phyloP scores from a whole-genome alignment of 2,329 filamentous ascomycete species.

The Cylindrodendrum hubeiense region DNA sequence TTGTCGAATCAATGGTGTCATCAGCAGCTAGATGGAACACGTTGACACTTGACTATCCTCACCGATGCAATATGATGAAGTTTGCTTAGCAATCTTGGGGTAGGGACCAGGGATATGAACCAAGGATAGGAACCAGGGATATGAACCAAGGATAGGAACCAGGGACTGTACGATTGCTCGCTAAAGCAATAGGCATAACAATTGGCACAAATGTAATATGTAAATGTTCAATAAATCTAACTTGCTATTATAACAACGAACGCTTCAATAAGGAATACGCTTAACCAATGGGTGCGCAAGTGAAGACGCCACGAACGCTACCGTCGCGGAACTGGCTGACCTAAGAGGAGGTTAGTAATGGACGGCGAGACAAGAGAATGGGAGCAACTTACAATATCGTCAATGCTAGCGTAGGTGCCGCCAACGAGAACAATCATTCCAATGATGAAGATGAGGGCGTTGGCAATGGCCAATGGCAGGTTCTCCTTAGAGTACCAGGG shows the following conservation, averaged over 20 bases:
- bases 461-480: slow-evolving; percentile 41
- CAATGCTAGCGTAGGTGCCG: slow-evolving; percentile 49
- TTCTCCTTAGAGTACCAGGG: slow-evolving; percentile 47
- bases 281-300: slow-evolving; percentile 46
- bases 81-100: no score
- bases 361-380: neutral
- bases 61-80: no score
- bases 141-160: no score
- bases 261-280: neutral
- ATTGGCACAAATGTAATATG: neutral
- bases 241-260: neutral
- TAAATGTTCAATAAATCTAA: neutral
- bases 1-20: no score
- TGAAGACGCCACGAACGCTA: slow-evolving; percentile 45
- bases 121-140: no score
- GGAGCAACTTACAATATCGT: slow-evolving; percentile 46
- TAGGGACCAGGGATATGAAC: no score
- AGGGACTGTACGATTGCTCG: no score
- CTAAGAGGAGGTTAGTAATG: slow-evolving; percentile 33
- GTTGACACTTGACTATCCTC: no score
- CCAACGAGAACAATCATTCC: slow-evolving; percentile 49
- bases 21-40: no score
- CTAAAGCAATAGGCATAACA: no score
- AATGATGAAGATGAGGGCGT: slow-evolving; percentile 45
- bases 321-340: slow-evolving; percentile 42